A percentile compares a stretch with the other conserved stretches of the same genome.
These are phyloP conservation scores for Termitomyces bulborhizus DNA, from an alignment of 768 basidiomycete species.

Conservation along the genomic window DNA sequence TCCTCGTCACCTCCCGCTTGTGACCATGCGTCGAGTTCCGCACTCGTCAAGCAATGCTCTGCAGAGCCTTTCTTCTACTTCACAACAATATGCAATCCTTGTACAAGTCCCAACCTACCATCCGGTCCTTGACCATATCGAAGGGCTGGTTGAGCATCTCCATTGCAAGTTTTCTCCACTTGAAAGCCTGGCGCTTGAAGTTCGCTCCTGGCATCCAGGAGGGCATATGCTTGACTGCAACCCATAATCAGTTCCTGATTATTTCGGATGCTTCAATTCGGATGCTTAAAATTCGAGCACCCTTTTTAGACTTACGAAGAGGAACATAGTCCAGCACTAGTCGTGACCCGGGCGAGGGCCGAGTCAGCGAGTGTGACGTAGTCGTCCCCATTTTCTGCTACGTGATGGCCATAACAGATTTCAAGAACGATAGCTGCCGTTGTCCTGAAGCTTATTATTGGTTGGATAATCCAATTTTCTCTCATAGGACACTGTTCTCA, in stretches of 20 bases:
- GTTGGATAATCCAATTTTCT: neutral
- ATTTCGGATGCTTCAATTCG: no score
- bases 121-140: conserved; percentile 4
- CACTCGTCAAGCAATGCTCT: neutral
- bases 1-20: neutral
- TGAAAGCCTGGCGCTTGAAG: conserved; percentile 34
- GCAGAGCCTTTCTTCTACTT: neutral
- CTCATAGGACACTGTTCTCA: conserved; percentile 9
- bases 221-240: conserved; percentile 32
- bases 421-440: conserved; percentile 10
- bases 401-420: conserved; percentile 13
- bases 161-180: conserved; percentile 25
- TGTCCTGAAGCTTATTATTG: neutral
- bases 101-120: neutral
- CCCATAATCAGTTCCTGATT: conserved; percentile 1
- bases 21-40: neutral
- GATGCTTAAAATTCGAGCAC: no score
- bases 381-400: conserved; percentile 17
- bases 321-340: conserved; percentile 13
- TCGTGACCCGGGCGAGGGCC: conserved; percentile 16
- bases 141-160: conserved; percentile 31
- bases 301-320: neutral
- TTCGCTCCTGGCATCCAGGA: conserved; percentile 41
- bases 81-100: neutral
- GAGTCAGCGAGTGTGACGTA: conserved; percentile 19